Percentiles rank a stretch among this genome's conserved stretches.
phyloP scores from a whole-genome alignment of 2,329 filamentous ascomycete species.

The Aspergillus tanneri region DNA sequence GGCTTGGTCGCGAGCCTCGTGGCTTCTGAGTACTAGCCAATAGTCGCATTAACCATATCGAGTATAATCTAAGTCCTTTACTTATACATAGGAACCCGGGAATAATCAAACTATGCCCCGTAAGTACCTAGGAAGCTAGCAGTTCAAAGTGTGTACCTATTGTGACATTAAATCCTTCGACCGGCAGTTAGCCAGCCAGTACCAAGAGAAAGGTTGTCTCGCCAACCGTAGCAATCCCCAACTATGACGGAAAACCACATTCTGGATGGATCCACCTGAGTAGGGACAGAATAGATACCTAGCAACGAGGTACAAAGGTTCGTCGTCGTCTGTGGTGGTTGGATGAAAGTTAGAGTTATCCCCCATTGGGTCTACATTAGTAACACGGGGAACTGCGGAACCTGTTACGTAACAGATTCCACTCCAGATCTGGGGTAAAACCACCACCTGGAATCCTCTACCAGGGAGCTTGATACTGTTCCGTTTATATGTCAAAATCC shows the following conservation, averaged over 20 bases:
- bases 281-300: no score
- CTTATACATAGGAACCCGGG: no score
- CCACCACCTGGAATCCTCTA: background rate
- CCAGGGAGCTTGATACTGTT: background rate
- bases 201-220: background rate
- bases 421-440: slow-evolving; percentile 18
- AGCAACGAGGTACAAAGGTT: no score
- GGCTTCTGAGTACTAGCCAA: slow-evolving; percentile 3
- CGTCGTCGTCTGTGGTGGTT: background rate
- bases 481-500: no score
- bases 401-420: slow-evolving; percentile 35
- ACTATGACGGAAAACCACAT: no score
- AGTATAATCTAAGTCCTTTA: no score
- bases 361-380: slow-evolving; percentile 5
- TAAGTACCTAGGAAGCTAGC: background rate
- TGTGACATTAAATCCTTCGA: no score
- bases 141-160: no score
- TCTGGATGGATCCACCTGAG: no score
- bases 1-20: slow-evolving; percentile 1
- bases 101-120: no score
- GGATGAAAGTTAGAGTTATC: slow-evolving; percentile 13
- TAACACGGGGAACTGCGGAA: slow-evolving; percentile 28
- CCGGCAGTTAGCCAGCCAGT: background rate
- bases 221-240: background rate
- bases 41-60: no score